Conservation (phyloP, 805 yeast genomes). For the Komagataella populi region DNA sequence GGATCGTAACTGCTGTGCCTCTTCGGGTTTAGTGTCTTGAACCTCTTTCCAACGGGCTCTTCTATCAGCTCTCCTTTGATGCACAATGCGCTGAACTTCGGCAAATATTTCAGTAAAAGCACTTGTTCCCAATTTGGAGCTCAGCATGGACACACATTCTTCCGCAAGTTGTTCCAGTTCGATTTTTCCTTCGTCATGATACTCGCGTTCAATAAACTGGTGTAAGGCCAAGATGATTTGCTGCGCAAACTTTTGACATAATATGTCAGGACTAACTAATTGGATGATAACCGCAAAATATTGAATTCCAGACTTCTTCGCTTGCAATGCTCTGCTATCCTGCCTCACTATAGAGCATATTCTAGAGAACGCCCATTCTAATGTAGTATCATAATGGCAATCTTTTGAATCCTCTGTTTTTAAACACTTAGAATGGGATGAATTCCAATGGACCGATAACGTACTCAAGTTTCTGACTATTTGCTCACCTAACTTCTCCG, state of each 20-base stretch:
- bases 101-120: conserved; percentile 50
- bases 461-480: conserved; percentile 53
- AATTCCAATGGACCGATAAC: conserved; percentile 51
- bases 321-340: conserved; percentile 37
- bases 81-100: conserved; percentile 47
- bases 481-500: conserved; percentile 49
- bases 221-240: conserved; percentile 38
- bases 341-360: conserved; percentile 51
- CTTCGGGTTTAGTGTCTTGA: conserved; percentile 20
- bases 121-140: conserved; percentile 56
- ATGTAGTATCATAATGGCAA: conserved; percentile 20
- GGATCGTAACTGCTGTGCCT: conserved; percentile 19
- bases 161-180: conserved; percentile 39
- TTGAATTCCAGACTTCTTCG: conserved; percentile 62
- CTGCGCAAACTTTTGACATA: conserved; percentile 28
- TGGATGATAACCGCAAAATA: conserved; percentile 42
- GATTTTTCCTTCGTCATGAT: conserved; percentile 25
- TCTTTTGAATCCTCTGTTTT: conserved; percentile 8
- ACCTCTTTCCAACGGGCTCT: conserved; percentile 35
- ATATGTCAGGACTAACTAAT: conserved; percentile 25
- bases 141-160: conserved; percentile 59
- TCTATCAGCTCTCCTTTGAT: conserved; percentile 59
- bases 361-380: conserved; percentile 52
- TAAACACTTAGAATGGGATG: conserved; percentile 22
- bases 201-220: conserved; percentile 26